These are phyloP conservation scores for Stropharia rugosoannulata DNA, from an alignment of 768 basidiomycete genomes.

Conservation along the genomic window DNA sequence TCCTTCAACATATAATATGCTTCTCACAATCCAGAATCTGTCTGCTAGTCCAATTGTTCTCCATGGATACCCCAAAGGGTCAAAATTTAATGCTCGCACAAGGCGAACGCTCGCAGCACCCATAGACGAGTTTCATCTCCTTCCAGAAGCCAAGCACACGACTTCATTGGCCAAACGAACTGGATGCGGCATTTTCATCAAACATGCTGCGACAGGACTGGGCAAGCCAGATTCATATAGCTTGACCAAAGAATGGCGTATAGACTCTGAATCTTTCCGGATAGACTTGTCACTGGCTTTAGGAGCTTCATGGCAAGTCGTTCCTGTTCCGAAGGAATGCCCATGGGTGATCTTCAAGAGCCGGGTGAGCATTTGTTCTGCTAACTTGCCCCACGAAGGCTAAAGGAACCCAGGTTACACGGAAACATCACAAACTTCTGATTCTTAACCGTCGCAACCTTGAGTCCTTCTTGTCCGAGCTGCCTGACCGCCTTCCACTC, in stretches of 20 bases:
- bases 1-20: slow-evolving; percentile 12
- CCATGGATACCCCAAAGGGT: slow-evolving; percentile 9
- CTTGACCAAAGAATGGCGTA: slow-evolving; percentile 20
- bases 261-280: slow-evolving; percentile 23
- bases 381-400: background rate
- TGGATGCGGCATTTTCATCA: slow-evolving; percentile 15
- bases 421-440: slow-evolving; percentile 44
- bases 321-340: slow-evolving; percentile 40
- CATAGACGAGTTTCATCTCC: slow-evolving; percentile 12
- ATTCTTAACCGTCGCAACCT: slow-evolving; percentile 62
- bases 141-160: slow-evolving; percentile 14
- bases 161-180: slow-evolving; percentile 20
- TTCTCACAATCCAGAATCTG: slow-evolving; percentile 27
- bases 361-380: slow-evolving; percentile 37
- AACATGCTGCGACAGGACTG: background rate
- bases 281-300: slow-evolving; percentile 28
- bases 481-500: slow-evolving; percentile 68
- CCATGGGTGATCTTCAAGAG: slow-evolving; percentile 60
- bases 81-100: slow-evolving; percentile 14
- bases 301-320: slow-evolving; percentile 43
- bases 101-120: background rate
- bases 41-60: slow-evolving; percentile 23
- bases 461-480: slow-evolving; percentile 50
- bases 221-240: background rate
- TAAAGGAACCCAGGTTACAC: slow-evolving; percentile 37